Percentiles rank a stretch among this genome's conserved stretches.
phyloP scores from a whole-genome alignment of 257 asterid species.

The Solanum chilense region DNA sequence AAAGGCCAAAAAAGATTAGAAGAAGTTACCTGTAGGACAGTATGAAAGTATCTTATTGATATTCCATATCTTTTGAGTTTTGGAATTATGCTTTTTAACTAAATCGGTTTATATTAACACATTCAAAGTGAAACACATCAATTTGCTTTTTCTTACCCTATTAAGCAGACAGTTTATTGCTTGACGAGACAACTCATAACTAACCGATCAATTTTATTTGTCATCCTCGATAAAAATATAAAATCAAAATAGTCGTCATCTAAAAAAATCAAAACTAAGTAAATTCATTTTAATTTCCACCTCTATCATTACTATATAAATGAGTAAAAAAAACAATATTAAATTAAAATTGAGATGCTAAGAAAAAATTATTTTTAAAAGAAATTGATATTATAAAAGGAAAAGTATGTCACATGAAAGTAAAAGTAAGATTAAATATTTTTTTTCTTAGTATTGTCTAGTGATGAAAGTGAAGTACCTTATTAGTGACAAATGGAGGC shows the following conservation, averaged over 20 bases:
- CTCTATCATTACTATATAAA: background rate
- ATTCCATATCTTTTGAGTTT: background rate
- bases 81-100: background rate
- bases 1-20: background rate
- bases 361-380: too few species aligned
- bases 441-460: background rate
- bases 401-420: too few species aligned
- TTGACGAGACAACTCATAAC: background rate
- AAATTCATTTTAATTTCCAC: background rate
- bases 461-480: background rate
- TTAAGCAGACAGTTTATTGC: background rate
- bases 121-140: background rate
- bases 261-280: too few species aligned
- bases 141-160: background rate
- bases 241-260: too few species aligned
- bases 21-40: background rate
- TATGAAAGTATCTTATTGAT: background rate
- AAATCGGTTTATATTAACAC: background rate
- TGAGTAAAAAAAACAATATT: background rate
- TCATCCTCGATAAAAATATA: too few species aligned
- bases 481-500: background rate
- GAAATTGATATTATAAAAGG: background rate
- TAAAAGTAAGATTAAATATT: background rate
- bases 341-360: background rate
- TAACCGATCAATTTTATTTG: too few species aligned